phyloP scores from a whole-genome alignment of 2,329 filamentous ascomycete genomes.

The Erysiphe pulchra region DNA sequence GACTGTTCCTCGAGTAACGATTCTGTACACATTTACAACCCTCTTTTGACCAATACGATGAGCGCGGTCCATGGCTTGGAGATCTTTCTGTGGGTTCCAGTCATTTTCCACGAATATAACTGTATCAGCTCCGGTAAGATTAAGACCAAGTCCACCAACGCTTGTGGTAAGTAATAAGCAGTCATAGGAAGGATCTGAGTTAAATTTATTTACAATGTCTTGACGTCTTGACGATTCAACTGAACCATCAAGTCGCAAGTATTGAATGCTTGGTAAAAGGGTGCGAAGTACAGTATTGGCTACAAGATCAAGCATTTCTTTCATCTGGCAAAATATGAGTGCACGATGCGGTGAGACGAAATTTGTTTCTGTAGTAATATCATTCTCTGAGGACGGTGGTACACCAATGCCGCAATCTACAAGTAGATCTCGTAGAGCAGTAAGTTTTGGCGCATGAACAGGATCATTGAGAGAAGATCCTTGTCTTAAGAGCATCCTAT shows the following conservation, averaged over 20 bases:
- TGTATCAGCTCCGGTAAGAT: slow-evolving; percentile 87
- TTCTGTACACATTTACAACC: slow-evolving; percentile 93
- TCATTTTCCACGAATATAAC: slow-evolving; percentile 99
- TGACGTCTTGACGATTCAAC: slow-evolving; percentile 86
- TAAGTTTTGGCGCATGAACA: slow-evolving; percentile 74
- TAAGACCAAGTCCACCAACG: slow-evolving; percentile 81
- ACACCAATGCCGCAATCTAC: slow-evolving; percentile 94
- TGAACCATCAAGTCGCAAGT: slow-evolving; percentile 74
- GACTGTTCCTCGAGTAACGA: slow-evolving; percentile 83
- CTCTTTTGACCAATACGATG: slow-evolving; percentile 99
- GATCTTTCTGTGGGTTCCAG: slow-evolving; percentile 97
- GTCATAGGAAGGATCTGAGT: slow-evolving; percentile 90
- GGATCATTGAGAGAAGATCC: slow-evolving; percentile 66
- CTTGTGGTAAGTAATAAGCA: slow-evolving; percentile 81
- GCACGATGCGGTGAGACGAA: slow-evolving; percentile 92
- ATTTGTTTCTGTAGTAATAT: slow-evolving; percentile 33
- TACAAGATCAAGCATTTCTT: slow-evolving; percentile 99
- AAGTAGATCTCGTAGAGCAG: slow-evolving; percentile 70
- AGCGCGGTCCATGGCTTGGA: slow-evolving; percentile 96
- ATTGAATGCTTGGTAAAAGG: slow-evolving; percentile 79
- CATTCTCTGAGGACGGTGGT: slow-evolving; percentile 24
- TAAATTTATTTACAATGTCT: slow-evolving; percentile 97
- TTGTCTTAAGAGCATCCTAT: slow-evolving; percentile 51
- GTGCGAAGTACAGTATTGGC: slow-evolving; percentile 78
- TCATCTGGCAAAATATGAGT: slow-evolving; percentile 97